Evolutionary conservation across 768 basidiomycete genomes (phyloP).

Genomic region (Lanmaoa rubissima): DNA sequence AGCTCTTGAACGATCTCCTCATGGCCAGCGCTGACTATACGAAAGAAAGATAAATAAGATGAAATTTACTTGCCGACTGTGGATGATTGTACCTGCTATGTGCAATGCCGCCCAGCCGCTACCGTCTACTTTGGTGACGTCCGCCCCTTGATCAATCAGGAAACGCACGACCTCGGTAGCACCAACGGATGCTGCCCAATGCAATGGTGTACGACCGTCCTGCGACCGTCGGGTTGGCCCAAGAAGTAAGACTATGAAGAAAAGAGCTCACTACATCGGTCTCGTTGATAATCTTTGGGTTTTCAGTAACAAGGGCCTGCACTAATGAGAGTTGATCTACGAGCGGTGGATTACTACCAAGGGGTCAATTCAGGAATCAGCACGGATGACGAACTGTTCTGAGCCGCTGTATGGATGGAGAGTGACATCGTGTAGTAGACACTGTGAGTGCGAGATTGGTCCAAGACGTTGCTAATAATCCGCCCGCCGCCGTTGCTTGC

Average conservation of each 20-base stretch:
- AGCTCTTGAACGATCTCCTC: conserved; percentile 74
- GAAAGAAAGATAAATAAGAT: conserved; percentile 2
- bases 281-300: conserved; percentile 59
- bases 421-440: conserved; percentile 35
- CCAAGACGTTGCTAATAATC: not conserved
- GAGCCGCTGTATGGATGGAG: conserved; percentile 63
- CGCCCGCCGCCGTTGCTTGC: conserved; percentile 1
- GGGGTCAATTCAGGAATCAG: not conserved
- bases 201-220: conserved; percentile 82
- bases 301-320: conserved; percentile 59
- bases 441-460: not conserved
- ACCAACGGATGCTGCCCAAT: conserved; percentile 81
- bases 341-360: not conserved
- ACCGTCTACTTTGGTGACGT: conserved; percentile 61
- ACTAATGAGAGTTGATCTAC: conserved; percentile 72
- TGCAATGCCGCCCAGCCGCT: conserved; percentile 79
- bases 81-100: conserved; percentile 56
- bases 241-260: rapidly evolving
- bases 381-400: conserved; percentile 48
- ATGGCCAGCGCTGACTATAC: conserved; percentile 76
- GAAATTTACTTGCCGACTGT: not conserved
- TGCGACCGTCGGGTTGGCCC: conserved; percentile 23
- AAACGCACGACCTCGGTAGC: conserved; percentile 63
- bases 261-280: conserved; percentile 52
- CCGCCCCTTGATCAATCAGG: conserved; percentile 68